Conservation (phyloP, 345 rosid genomes). For the Rhizophora mangle region DNA sequence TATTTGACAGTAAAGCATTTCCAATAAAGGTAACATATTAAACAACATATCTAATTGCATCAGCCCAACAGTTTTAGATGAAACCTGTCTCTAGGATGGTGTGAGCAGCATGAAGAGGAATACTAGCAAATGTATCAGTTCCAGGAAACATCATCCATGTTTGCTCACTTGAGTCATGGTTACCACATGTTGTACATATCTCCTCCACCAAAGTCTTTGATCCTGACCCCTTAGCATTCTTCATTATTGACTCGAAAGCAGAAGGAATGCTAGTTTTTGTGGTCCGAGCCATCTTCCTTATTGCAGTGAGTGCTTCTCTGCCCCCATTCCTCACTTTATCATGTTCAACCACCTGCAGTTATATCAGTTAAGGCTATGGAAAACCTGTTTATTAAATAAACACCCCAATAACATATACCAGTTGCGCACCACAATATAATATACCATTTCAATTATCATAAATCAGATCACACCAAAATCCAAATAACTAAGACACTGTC, state of each 20-base stretch:
- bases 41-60: background rate
- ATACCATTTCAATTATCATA: background rate
- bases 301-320: constrained; percentile 74
- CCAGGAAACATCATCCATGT: constrained; percentile 88
- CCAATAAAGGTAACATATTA: background rate
- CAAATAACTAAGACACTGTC: too few species aligned
- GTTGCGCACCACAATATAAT: background rate
- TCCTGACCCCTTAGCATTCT: constrained; percentile 42
- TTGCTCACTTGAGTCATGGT: constrained; percentile 56
- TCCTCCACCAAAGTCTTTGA: constrained; percentile 63
- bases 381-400: background rate
- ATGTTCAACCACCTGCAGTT: constrained; percentile 62
- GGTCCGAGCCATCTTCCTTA: constrained; percentile 72
- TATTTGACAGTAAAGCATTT: background rate
- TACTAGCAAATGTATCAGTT: constrained; percentile 62
- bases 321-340: constrained; percentile 71
- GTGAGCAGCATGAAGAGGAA: constrained; percentile 82
- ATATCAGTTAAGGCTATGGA: background rate
- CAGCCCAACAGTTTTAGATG: background rate
- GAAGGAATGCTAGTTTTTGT: constrained; percentile 63
- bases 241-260: constrained; percentile 78
- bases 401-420: background rate
- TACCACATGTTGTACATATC: constrained; percentile 76
- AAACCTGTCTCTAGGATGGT: constrained; percentile 71
- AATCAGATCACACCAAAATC: too few species aligned